phyloP scores from a whole-genome alignment of 768 basidiomycete species.

The Kockovaella imperatae region DNA sequence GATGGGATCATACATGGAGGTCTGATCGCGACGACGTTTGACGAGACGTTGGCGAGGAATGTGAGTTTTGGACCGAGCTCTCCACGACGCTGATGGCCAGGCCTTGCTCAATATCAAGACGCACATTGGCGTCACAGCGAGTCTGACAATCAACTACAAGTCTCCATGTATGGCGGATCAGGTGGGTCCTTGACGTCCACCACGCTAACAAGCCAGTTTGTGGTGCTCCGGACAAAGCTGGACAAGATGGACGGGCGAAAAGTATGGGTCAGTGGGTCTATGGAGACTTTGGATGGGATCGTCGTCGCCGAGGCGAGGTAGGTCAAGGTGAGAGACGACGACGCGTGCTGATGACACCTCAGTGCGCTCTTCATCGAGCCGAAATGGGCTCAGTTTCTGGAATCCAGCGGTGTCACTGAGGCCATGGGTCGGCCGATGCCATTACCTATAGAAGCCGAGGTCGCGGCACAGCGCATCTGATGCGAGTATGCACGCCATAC shows the following conservation, averaged over 20 bases:
- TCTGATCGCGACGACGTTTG: constrained; percentile 76
- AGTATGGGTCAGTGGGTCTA: constrained; percentile 57
- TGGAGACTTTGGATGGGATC: constrained; percentile 76
- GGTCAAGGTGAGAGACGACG: constrained; percentile 35
- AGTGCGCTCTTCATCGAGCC: constrained; percentile 85
- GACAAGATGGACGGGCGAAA: constrained; percentile 70
- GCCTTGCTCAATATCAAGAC: constrained; percentile 78
- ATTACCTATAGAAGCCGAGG: constrained; percentile 4
- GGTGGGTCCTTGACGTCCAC: constrained; percentile 45
- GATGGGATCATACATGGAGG: constrained; percentile 95
- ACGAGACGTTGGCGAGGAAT: constrained; percentile 69
- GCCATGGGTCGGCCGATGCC: constrained; percentile 57
- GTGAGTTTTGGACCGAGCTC: constrained; percentile 51
- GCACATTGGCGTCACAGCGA: constrained; percentile 87
- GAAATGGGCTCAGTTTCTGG: constrained; percentile 70
- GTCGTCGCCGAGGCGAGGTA: constrained; percentile 74
- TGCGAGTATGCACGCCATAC: too few relatives aligned
- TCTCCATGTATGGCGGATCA: constrained; percentile 86
- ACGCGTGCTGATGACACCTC: background rate
- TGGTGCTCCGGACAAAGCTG: constrained; percentile 67
- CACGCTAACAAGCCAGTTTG: constrained; percentile 53
- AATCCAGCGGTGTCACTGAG: constrained; percentile 54
- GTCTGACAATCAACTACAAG: constrained; percentile 68
- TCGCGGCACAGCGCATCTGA: too few relatives aligned
- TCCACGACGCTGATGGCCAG: too few relatives aligned